Conservation (phyloP, 2,329 filamentous ascomycete species). For the Fusarium albosuccineum region DNA sequence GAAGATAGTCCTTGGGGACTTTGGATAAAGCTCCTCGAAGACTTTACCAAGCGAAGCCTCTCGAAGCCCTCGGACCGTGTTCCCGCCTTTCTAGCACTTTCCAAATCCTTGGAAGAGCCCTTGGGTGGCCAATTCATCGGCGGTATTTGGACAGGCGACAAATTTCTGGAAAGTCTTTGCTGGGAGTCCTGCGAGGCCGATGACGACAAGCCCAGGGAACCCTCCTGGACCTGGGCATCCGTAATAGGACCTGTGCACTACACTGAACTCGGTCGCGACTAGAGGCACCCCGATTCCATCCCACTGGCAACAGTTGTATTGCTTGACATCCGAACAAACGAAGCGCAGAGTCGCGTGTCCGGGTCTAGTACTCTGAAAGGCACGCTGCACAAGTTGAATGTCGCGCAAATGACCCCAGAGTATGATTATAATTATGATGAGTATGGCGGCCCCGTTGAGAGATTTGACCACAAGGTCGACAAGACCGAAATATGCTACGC, state of each 20-base stretch:
- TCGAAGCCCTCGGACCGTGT: not conserved
- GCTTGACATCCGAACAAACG: not conserved
- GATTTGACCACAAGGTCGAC: not conserved
- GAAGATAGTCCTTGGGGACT: not conserved
- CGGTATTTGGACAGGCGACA: not conserved
- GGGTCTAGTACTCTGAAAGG: slow-evolving; percentile 2
- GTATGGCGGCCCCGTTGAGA: not conserved
- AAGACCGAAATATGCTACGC: not conserved
- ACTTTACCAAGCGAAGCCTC: not conserved
- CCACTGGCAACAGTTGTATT: not conserved
- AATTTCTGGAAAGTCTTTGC: not conserved
- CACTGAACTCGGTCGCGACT: not conserved
- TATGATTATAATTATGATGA: not conserved
- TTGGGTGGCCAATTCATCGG: not conserved
- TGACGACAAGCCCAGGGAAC: not conserved
- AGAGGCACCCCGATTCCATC: not conserved
- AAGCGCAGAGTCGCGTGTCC: slow-evolving; percentile 1
- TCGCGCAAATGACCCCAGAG: not conserved
- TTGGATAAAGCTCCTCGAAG: not conserved
- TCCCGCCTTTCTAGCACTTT: not conserved
- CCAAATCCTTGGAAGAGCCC: not conserved
- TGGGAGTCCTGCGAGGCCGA: not conserved
- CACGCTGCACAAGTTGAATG: not conserved
- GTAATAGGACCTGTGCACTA: not conserved
- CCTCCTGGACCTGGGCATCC: slow-evolving; percentile 2